phyloP scores from a whole-genome alignment of 352 stramenopile species.

The Globisporangium canariense region DNA sequence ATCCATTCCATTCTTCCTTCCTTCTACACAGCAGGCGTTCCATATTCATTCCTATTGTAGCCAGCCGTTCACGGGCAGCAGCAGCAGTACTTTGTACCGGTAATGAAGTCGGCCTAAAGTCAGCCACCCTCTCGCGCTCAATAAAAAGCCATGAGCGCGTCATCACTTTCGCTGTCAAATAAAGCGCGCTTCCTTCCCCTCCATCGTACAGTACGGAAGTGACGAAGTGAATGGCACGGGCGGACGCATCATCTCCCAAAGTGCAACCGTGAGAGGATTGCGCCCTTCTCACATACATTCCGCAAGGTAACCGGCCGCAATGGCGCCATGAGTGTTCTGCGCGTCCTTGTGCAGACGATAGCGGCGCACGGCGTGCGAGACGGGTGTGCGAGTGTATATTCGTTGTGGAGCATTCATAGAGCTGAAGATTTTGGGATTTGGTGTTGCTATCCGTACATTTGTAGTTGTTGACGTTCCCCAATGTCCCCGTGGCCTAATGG shows the following conservation, averaged over 20 bases:
- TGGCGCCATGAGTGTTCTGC: not conserved
- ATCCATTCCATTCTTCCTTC: not conserved
- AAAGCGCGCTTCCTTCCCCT: too few relatives aligned
- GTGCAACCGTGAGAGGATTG: not conserved
- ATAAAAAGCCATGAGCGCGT: not conserved
- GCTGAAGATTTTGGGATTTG: not conserved
- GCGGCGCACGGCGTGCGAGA: not conserved
- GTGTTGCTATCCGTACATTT: not conserved
- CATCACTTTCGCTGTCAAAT: not conserved
- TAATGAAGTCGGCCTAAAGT: too few relatives aligned
- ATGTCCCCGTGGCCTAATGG: constrained; percentile 20
- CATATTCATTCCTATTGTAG: not conserved
- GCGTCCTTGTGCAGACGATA: not conserved
- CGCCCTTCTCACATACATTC: not conserved
- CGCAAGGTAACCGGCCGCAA: not conserved
- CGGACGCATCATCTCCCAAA: not conserved
- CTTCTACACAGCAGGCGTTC: not conserved
- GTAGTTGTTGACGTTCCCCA: not conserved
- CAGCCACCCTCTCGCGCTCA: too few relatives aligned
- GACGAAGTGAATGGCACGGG: not conserved
- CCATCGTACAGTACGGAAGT: not conserved
- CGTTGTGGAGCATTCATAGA: not conserved
- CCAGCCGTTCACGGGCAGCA: not conserved
- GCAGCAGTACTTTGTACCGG: too few relatives aligned
- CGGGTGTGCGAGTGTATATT: not conserved